Conservation (phyloP, 179 eudicot species). For the Sideroxylon spinosum region DNA sequence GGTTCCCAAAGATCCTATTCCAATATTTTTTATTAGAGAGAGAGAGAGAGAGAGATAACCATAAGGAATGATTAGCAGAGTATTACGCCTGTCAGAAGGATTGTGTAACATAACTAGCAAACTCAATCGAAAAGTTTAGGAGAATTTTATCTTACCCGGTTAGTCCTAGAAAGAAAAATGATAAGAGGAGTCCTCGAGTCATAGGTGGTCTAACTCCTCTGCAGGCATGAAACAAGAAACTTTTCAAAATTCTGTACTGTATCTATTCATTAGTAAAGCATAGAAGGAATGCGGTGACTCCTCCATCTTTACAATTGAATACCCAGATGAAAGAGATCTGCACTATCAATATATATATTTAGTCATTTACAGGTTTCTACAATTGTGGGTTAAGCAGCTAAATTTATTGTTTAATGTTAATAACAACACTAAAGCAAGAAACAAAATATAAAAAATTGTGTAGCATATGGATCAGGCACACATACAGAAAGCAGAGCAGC, state of each 20-base stretch:
- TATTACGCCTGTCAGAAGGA: not conserved
- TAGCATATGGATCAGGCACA: too few species aligned
- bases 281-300: not conserved
- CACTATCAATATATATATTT: not conserved
- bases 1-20: slow-evolving; percentile 87
- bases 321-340: not conserved
- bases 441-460: too few species aligned
- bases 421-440: too few species aligned
- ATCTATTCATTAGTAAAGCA: not conserved
- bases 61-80: not conserved
- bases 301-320: not conserved
- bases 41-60: slow-evolving; percentile 4
- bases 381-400: not conserved
- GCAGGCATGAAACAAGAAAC: slow-evolving; percentile 27
- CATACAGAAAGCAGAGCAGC: too few species aligned
- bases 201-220: slow-evolving; percentile 77
- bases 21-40: slow-evolving; percentile 12
- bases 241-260: not conserved
- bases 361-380: not conserved
- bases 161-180: slow-evolving; percentile 77
- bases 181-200: slow-evolving; percentile 47
- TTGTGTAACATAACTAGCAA: not conserved
- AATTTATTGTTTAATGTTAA: not conserved
- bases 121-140: not conserved
- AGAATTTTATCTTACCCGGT: slow-evolving; percentile 56